A percentile compares a stretch with the other conserved stretches of the same genome.
Conservation (phyloP, 2,329 filamentous ascomycete genomes). For the Penicillium sp. region DNA sequence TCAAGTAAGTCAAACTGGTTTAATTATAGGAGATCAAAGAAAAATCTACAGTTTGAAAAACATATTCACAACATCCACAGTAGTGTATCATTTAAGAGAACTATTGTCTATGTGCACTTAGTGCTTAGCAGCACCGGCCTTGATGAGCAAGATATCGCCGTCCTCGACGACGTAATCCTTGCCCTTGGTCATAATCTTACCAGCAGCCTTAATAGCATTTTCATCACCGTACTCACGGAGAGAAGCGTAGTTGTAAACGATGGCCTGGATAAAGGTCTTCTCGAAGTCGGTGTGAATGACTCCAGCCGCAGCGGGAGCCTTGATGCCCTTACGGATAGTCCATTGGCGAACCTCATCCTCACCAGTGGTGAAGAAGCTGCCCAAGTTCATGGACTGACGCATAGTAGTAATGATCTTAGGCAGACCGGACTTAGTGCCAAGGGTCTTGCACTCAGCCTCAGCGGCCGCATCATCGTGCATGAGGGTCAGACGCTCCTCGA, state of each 20-base stretch:
- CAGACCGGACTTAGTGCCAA: slow-evolving; percentile 82
- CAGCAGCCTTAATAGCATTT: slow-evolving; percentile 82
- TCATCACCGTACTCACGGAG: slow-evolving; percentile 89
- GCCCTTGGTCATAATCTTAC: slow-evolving; percentile 97
- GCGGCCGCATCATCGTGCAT: slow-evolving; percentile 75
- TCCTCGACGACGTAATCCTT: slow-evolving; percentile 76
- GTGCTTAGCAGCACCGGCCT: slow-evolving; percentile 56
- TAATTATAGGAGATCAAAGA: background rate
- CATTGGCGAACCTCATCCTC: slow-evolving; percentile 96
- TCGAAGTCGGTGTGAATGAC: slow-evolving; percentile 99
- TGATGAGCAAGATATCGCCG: slow-evolving; percentile 74
- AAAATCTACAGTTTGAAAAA: background rate
- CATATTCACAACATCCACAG: background rate
- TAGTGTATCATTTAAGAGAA: slow-evolving; percentile 14
- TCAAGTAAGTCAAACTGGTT: background rate
- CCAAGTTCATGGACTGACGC: slow-evolving; percentile 85
- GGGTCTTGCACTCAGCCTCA: slow-evolving; percentile 80
- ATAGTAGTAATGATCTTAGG: slow-evolving; percentile 91
- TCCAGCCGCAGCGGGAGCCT: slow-evolving; percentile 95
- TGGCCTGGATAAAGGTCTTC: slow-evolving; percentile 97
- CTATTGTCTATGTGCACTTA: slow-evolving; percentile 27
- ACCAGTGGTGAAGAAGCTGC: slow-evolving; percentile 96
- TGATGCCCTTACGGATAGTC: slow-evolving; percentile 93
- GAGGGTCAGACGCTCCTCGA: slow-evolving; percentile 85
- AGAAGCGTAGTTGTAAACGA: slow-evolving; percentile 84